Conservation (phyloP, 768 basidiomycete genomes). For the Xerocomus brunneocitrinus region DNA sequence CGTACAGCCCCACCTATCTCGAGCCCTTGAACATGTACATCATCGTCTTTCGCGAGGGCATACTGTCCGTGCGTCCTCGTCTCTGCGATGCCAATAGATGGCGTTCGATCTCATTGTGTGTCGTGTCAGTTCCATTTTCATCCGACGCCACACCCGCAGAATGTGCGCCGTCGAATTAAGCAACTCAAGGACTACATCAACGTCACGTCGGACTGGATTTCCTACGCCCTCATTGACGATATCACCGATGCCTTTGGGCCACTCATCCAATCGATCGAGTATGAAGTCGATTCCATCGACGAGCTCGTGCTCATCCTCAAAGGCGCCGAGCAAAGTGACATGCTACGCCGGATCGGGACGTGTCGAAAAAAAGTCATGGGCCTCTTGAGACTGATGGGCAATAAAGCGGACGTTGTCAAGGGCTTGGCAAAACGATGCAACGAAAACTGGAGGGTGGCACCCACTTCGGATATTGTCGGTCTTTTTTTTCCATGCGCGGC, state of each 20-base stretch:
- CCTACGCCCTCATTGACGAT: conserved; percentile 98
- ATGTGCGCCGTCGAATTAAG: conserved; percentile 95
- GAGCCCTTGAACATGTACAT: conserved; percentile 99
- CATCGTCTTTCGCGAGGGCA: conserved; percentile 97
- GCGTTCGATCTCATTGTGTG: neutral
- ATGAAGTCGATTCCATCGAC: conserved; percentile 98
- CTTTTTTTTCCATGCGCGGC: neutral
- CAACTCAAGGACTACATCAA: conserved; percentile 99
- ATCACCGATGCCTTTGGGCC: conserved; percentile 99
- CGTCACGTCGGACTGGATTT: conserved; percentile 99
- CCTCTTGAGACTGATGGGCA: conserved; percentile 91
- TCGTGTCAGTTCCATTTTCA: conserved; percentile 85
- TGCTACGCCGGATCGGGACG: conserved; percentile 94
- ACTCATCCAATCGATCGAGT: conserved; percentile 96
- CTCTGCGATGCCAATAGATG: neutral
- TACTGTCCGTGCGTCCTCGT: conserved; percentile 66
- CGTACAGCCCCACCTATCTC: conserved; percentile 92
- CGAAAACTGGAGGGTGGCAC: conserved; percentile 98
- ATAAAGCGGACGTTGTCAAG: conserved; percentile 99
- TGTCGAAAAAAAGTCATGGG: conserved; percentile 99
- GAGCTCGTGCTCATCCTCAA: conserved; percentile 96
- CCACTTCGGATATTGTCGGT: conserved; percentile 91
- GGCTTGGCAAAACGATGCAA: conserved; percentile 97
- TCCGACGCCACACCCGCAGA: conserved; percentile 95
- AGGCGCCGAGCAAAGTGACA: conserved; percentile 73